Evolutionary conservation across 257 asterid genomes (phyloP).

Genomic region (Euphrasia confusa): DNA sequence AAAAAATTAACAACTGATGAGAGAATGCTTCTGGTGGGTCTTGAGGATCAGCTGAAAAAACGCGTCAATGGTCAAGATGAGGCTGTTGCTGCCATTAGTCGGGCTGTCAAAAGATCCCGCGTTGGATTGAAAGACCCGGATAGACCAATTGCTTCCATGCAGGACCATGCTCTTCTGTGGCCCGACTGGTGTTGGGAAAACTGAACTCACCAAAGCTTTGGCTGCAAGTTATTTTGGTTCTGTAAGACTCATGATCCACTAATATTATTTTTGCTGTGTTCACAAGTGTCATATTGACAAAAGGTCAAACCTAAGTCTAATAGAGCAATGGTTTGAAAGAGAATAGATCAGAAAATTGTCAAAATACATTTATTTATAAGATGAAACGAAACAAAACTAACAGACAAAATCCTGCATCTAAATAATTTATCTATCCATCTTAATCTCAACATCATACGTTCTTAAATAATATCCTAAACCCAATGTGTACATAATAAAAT

Average conservation of each 20-base stretch:
- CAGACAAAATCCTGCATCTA: neutral
- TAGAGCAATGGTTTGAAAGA: too few species aligned
- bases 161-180: conserved; percentile 99
- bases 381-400: too few species aligned
- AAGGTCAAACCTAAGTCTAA: conserved; percentile 20
- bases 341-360: too few species aligned
- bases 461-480: too few species aligned
- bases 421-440: too few species aligned
- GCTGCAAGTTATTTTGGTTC: conserved; percentile 92
- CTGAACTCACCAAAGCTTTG: conserved; percentile 91
- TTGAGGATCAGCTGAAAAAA: conserved; percentile 79
- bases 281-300: conserved; percentile 15
- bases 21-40: conserved; percentile 68
- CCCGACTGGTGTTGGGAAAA: conserved; percentile 98
- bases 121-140: conserved; percentile 91
- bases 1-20: conserved; percentile 80
- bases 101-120: conserved; percentile 96
- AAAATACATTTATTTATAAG: too few species aligned
- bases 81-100: conserved; percentile 83
- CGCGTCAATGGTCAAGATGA: conserved; percentile 98
- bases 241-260: conserved; percentile 46
- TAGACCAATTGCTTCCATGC: conserved; percentile 94
- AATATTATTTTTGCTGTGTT: conserved; percentile 14
- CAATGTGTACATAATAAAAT: too few species aligned
- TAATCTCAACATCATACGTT: too few species aligned